phyloP scores from a whole-genome alignment of 78 protist species.

The Blattamonas nauphoetae region DNA sequence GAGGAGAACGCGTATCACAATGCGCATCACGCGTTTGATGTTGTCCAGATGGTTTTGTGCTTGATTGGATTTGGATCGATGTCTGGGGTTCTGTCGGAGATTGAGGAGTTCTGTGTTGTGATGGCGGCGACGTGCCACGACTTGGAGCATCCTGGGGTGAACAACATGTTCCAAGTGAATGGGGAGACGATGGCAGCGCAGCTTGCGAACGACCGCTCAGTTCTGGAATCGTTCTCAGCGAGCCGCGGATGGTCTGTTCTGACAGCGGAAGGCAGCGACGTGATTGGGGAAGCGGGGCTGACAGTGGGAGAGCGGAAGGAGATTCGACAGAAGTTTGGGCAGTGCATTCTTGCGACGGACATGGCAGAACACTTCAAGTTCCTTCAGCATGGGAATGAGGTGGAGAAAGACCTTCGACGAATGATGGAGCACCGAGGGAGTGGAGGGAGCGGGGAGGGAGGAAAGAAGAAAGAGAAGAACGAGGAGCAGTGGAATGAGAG shows the following conservation, averaged over 20 bases:
- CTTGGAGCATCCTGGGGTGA: not conserved
- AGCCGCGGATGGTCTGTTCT: slow-evolving; percentile 50
- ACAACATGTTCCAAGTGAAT: not conserved
- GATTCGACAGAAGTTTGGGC: not conserved
- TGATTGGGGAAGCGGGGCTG: too few relatives aligned
- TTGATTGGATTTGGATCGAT: slow-evolving; percentile 20
- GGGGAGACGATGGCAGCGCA: not conserved
- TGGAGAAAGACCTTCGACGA: too few relatives aligned
- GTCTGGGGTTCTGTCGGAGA: slow-evolving; percentile 29
- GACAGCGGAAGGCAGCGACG: too few relatives aligned
- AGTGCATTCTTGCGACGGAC: not conserved
- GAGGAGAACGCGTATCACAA: slow-evolving; percentile 70
- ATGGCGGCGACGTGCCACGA: not conserved
- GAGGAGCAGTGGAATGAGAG: too few relatives aligned
- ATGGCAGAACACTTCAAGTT: not conserved
- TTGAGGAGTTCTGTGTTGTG: not conserved
- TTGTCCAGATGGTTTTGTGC: slow-evolving; percentile 47
- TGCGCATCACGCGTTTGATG: slow-evolving; percentile 72
- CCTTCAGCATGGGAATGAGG: too few relatives aligned
- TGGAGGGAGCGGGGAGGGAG: too few relatives aligned
- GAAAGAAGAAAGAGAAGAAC: too few relatives aligned
- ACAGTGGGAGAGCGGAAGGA: not conserved
- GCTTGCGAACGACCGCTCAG: not conserved
- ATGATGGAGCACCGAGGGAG: not conserved
- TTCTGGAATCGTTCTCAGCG: slow-evolving; percentile 34